Evolutionary conservation across 768 basidiomycete species (phyloP).

Genomic region (Sporobolomyces roseus): DNA sequence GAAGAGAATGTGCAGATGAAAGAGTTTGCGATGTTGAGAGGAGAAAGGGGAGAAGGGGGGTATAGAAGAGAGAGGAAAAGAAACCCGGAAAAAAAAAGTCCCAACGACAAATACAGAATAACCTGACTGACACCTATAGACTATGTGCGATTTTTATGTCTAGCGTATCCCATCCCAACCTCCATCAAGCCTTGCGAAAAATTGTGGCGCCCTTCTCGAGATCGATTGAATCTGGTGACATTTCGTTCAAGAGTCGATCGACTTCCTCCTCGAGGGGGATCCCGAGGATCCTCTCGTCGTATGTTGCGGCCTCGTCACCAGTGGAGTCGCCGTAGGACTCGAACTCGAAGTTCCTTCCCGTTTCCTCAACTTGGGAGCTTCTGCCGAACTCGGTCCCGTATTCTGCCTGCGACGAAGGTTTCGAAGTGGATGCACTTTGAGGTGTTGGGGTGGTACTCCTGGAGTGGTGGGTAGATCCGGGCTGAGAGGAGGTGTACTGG

Average conservation of each 20-base stretch:
- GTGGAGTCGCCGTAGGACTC: conserved; percentile 4
- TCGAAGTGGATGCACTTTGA: conserved; percentile 31
- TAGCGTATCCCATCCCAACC: no score
- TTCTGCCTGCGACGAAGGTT: conserved; percentile 24
- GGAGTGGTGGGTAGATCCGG: no score
- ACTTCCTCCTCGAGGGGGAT: conserved; percentile 37
- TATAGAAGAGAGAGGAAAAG: not conserved
- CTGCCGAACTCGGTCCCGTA: conserved; percentile 31
- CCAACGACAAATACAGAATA: no score
- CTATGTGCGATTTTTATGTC: no score
- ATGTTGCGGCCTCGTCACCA: not conserved
- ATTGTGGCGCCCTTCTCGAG: conserved; percentile 1
- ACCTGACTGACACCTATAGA: no score
- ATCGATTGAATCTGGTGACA: conserved; percentile 21
- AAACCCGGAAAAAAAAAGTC: no score
- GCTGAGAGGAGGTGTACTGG: conserved; percentile 9
- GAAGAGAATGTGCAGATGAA: not conserved
- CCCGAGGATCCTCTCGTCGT: not conserved
- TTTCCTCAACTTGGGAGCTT: not conserved
- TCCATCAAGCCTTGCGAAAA: no score
- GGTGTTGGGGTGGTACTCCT: conserved; percentile 3
- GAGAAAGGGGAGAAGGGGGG: not conserved
- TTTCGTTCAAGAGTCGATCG: conserved; percentile 36
- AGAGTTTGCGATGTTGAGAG: not conserved
- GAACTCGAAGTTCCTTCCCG: not conserved